A percentile compares a stretch with the other conserved stretches of the same genome.
phyloP scores from a whole-genome alignment of 2,329 filamentous ascomycete genomes.

The Diaporthe vaccinii region DNA sequence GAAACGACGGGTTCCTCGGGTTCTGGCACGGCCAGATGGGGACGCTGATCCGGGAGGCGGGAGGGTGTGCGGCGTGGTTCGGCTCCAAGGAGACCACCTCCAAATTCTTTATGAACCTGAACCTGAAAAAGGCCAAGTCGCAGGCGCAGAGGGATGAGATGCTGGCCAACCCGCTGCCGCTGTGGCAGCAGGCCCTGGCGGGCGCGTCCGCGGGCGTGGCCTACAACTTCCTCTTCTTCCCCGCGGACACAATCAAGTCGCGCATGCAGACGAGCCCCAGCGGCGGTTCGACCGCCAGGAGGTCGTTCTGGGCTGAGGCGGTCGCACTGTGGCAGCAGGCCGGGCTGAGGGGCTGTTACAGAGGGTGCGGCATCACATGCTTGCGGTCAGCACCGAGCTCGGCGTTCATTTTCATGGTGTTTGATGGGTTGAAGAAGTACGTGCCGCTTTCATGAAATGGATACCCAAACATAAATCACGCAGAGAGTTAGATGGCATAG shows the following conservation, averaged over 20 bases:
- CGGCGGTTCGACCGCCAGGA: constrained; percentile 65
- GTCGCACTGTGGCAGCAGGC: constrained; percentile 83
- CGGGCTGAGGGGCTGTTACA: constrained; percentile 87
- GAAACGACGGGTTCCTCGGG: constrained; percentile 83
- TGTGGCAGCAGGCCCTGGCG: constrained; percentile 89
- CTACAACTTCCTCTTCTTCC: constrained; percentile 98
- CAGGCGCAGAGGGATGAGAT: constrained; percentile 57
- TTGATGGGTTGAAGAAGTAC: constrained; percentile 83
- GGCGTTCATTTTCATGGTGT: constrained; percentile 98
- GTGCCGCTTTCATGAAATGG: constrained; percentile 63
- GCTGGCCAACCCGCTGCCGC: constrained; percentile 70
- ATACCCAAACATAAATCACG: constrained; percentile 38
- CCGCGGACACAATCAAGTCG: constrained; percentile 96
- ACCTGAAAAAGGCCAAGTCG: constrained; percentile 58
- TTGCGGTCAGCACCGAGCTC: constrained; percentile 90
- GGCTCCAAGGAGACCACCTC: constrained; percentile 87
- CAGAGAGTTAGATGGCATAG: constrained; percentile 37
- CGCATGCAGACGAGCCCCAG: constrained; percentile 93
- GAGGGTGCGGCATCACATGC: constrained; percentile 95
- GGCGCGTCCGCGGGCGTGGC: constrained; percentile 90
- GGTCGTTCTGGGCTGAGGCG: constrained; percentile 81
- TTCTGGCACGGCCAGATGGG: constrained; percentile 98
- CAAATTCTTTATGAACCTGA: constrained; percentile 74
- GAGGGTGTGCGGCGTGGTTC: constrained; percentile 96
- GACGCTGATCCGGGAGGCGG: constrained; percentile 93